These are phyloP conservation scores for Gossypium ekmanianum DNA, from an alignment of 345 rosid species.

Conservation along the genomic window DNA sequence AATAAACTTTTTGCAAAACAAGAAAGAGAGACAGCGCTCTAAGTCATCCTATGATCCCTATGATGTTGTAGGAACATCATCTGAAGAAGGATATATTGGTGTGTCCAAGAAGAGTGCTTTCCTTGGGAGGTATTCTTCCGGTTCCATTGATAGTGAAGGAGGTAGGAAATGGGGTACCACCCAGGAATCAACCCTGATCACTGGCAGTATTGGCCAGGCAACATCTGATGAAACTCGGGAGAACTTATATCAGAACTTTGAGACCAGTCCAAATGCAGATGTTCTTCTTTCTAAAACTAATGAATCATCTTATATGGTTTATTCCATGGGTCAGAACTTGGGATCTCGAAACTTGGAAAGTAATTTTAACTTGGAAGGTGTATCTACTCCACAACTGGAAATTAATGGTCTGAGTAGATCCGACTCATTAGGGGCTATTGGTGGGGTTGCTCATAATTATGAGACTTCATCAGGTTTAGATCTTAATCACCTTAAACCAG, in stretches of 20 bases:
- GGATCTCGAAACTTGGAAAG: conserved; percentile 41
- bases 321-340: conserved; percentile 43
- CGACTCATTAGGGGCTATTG: conserved; percentile 38
- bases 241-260: conserved; percentile 57
- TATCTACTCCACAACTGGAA: conserved; percentile 47
- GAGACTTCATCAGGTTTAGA: conserved; percentile 43
- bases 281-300: conserved; percentile 42
- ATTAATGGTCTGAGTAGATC: conserved; percentile 50
- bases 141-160: conserved; percentile 77
- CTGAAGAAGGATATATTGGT: conserved; percentile 80
- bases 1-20: conserved; percentile 87
- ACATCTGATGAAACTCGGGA: conserved; percentile 67
- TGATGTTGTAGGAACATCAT: conserved; percentile 90
- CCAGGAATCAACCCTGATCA: conserved; percentile 54
- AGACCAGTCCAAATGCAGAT: conserved; percentile 46
- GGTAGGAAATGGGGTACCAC: conserved; percentile 85
- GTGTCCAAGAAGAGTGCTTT: conserved; percentile 63
- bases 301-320: conserved; percentile 40
- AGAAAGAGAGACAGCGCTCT: conserved; percentile 86
- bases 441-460: conserved; percentile 34
- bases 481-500: conserved; percentile 42
- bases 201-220: conserved; percentile 45
- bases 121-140: conserved; percentile 80
- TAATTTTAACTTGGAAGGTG: conserved; percentile 44
- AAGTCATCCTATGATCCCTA: conserved; percentile 81